Percentiles rank a stretch among this genome's conserved stretches.
These are phyloP conservation scores for Polysphondylium violaceum DNA, from an alignment of 78 protist species.

Conservation along the genomic window DNA sequence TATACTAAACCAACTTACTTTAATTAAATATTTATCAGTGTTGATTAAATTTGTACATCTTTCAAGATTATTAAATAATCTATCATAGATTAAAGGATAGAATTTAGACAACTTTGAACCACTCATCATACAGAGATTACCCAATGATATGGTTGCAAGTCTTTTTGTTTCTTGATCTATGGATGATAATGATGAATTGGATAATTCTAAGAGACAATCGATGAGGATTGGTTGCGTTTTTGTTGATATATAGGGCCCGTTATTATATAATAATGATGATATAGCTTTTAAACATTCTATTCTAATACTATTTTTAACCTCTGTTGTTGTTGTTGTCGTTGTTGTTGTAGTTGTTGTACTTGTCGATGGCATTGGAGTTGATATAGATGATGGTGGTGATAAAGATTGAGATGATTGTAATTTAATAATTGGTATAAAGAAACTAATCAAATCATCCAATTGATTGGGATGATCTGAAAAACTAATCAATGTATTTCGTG, in stretches of 20 bases:
- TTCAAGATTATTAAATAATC: conserved; percentile 42
- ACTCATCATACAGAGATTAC: conserved; percentile 56
- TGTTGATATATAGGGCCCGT: conserved; percentile 34
- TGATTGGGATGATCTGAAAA: conserved; percentile 10
- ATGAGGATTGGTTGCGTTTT: conserved; percentile 30
- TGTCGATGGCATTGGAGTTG: not conserved
- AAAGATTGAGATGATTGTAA: not conserved
- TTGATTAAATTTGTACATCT: conserved; percentile 2
- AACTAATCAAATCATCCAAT: conserved; percentile 2
- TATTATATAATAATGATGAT: conserved; percentile 43
- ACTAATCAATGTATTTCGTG: conserved; percentile 4
- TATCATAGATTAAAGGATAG: conserved; percentile 45
- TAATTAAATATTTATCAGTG: conserved; percentile 41
- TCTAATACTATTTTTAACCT: conserved; percentile 20
- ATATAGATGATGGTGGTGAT: not conserved
- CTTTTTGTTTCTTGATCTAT: conserved; percentile 48
- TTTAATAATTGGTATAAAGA: not conserved
- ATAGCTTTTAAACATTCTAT: conserved; percentile 62
- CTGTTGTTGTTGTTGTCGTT: not conserved
- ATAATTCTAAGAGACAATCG: conserved; percentile 21
- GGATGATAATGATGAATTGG: not conserved
- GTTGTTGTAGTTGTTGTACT: not conserved
- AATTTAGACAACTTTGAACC: conserved; percentile 48
- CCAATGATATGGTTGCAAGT: conserved; percentile 66
- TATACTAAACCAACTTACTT: conserved; percentile 5